These are phyloP conservation scores for Leccinum insolens DNA, from an alignment of 1,284 basidiomycete species.

Conservation along the genomic window DNA sequence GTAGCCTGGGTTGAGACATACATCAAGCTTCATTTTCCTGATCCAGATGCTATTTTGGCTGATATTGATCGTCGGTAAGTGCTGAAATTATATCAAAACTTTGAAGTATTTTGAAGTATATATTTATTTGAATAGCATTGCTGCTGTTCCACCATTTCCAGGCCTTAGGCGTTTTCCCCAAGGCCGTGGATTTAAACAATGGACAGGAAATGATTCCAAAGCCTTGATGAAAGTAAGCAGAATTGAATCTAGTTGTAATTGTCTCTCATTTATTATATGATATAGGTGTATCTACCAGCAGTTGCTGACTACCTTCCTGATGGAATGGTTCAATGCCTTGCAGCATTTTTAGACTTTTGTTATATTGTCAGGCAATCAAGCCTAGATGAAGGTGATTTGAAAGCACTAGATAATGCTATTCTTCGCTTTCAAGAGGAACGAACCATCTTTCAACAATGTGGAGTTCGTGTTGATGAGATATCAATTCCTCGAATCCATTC, in stretches of 20 bases:
- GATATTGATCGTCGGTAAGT: not conserved
- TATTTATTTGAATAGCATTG: not conserved
- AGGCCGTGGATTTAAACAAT: not conserved
- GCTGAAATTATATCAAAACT: not conserved
- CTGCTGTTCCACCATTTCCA: not conserved
- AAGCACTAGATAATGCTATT: not conserved
- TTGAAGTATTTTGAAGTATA: not conserved
- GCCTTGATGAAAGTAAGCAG: not conserved
- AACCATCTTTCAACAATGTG: no score
- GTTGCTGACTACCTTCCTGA: not conserved
- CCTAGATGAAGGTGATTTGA: not conserved
- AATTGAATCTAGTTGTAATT: not conserved
- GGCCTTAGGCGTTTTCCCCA: not conserved
- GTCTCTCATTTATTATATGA: not conserved
- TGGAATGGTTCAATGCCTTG: constrained; percentile 4
- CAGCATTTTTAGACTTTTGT: constrained; percentile 2
- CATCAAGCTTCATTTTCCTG: not conserved
- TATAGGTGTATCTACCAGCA: not conserved
- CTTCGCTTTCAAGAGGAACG: no score
- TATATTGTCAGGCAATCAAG: constrained; percentile 4
- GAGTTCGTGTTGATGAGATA: no score
- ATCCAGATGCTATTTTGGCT: not conserved
- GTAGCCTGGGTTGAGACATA: not conserved
- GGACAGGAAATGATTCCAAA: not conserved
- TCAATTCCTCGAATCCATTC: no score